phyloP scores from a whole-genome alignment of 306 rosid species.

The Carpinus fangiana region DNA sequence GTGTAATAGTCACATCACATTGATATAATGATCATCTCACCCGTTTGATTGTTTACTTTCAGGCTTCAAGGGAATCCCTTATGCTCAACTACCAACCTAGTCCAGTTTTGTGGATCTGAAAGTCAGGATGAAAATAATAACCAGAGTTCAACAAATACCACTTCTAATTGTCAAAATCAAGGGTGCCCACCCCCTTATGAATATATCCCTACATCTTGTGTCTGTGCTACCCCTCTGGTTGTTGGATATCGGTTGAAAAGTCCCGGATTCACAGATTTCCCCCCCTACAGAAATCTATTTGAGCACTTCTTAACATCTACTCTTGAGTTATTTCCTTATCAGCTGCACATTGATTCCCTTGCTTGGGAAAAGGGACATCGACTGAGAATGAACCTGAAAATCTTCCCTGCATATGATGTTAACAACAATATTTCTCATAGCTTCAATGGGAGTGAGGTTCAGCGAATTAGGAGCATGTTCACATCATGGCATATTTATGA shows the following conservation, averaged over 20 bases:
- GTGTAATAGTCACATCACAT: too few relatives aligned
- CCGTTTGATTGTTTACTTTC: constrained; percentile 32
- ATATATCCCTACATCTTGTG: constrained; percentile 56
- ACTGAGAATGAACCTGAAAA: constrained; percentile 66
- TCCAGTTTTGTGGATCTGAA: constrained; percentile 54
- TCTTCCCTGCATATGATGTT: constrained; percentile 54
- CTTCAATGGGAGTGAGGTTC: constrained; percentile 59
- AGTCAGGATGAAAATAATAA: constrained; percentile 21
- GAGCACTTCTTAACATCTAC: constrained; percentile 40
- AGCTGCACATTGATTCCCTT: constrained; percentile 51
- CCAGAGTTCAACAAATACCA: constrained; percentile 28
- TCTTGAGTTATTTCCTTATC: constrained; percentile 52
- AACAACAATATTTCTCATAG: not conserved
- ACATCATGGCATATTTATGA: constrained; percentile 52
- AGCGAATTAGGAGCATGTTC: constrained; percentile 35
- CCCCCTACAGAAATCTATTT: constrained; percentile 43
- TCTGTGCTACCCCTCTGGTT: constrained; percentile 77
- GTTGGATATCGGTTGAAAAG: constrained; percentile 88
- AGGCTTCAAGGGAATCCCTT: constrained; percentile 88
- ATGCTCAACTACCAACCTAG: constrained; percentile 47
- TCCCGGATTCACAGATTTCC: constrained; percentile 82
- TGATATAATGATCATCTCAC: not conserved
- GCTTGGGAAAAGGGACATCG: constrained; percentile 86
- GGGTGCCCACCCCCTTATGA: constrained; percentile 67
- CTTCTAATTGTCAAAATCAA: constrained; percentile 33